Evolutionary conservation across 2,329 filamentous ascomycete genomes (phyloP).

Genomic region (Aspergillus hortae): DNA sequence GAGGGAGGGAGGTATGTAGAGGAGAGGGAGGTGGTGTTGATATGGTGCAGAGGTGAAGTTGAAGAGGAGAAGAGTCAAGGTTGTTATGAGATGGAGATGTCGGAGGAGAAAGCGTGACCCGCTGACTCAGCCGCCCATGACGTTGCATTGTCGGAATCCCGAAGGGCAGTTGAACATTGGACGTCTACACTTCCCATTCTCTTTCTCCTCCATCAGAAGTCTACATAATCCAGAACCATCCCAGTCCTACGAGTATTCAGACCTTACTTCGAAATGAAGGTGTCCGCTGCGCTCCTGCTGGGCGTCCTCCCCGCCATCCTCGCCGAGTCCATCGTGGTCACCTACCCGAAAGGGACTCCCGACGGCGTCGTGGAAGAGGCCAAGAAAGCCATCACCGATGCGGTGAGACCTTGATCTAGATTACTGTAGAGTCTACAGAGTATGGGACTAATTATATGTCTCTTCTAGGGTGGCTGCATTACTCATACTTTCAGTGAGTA

Average conservation of each 20-base stretch:
- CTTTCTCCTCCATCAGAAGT: neutral
- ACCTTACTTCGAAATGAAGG: conserved; percentile 55
- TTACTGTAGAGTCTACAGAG: neutral
- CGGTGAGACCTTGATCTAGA: conserved; percentile 44
- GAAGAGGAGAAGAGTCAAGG: neutral
- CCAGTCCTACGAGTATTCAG: neutral
- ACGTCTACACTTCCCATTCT: neutral
- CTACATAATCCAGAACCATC: neutral
- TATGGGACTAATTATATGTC: neutral
- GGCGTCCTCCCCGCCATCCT: conserved; percentile 60
- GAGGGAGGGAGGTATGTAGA: neutral
- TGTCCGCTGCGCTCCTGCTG: conserved; percentile 57
- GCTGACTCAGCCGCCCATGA: neutral
- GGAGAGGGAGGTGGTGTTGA: neutral
- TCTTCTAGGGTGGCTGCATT: conserved; percentile 61
- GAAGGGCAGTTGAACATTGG: neutral
- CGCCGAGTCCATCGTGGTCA: conserved; percentile 75
- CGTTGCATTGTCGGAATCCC: neutral
- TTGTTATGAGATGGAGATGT: neutral
- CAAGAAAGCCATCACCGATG: conserved; percentile 65
- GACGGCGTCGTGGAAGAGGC: conserved; percentile 65
- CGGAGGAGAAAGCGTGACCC: neutral
- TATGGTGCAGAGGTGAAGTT: neutral
- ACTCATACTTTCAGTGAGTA: conserved; percentile 75
- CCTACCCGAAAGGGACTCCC: conserved; percentile 68